Evolutionary conservation across 129 eudicot species (phyloP).

Genomic region (Solidago caesia): DNA sequence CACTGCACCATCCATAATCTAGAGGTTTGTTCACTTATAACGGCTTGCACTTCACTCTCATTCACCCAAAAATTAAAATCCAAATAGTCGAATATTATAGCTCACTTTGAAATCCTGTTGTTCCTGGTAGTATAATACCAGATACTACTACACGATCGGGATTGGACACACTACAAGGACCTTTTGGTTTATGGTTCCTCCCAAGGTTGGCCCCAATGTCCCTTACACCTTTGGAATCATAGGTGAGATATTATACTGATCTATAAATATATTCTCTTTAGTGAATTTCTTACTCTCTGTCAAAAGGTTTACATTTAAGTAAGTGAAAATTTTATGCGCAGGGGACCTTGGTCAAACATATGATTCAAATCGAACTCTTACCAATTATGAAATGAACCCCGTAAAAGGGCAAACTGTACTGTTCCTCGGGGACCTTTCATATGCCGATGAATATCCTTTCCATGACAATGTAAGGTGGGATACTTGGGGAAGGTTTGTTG

Average conservation of each 20-base stretch:
- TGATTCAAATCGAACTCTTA: neutral
- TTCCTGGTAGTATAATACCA: neutral
- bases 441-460: neutral
- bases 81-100: neutral
- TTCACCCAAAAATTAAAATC: neutral
- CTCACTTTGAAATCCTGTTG: neutral
- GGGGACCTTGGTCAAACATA: slow-evolving; percentile 3
- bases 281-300: neutral
- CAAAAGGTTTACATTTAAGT: neutral
- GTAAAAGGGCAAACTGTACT: neutral
- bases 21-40: slow-evolving; percentile 33
- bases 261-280: neutral
- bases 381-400: neutral
- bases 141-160: neutral
- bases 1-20: slow-evolving; percentile 63
- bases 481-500: neutral
- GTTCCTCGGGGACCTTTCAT: neutral
- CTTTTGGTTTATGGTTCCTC: neutral
- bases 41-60: neutral
- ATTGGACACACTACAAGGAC: neutral
- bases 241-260: neutral
- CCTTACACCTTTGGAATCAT: neutral
- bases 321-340: neutral
- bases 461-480: slow-evolving; percentile 4
- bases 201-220: slow-evolving; percentile 1